Evolutionary conservation across 2,329 filamentous ascomycete genomes (phyloP).

Genomic region (Diaporthe eres): DNA sequence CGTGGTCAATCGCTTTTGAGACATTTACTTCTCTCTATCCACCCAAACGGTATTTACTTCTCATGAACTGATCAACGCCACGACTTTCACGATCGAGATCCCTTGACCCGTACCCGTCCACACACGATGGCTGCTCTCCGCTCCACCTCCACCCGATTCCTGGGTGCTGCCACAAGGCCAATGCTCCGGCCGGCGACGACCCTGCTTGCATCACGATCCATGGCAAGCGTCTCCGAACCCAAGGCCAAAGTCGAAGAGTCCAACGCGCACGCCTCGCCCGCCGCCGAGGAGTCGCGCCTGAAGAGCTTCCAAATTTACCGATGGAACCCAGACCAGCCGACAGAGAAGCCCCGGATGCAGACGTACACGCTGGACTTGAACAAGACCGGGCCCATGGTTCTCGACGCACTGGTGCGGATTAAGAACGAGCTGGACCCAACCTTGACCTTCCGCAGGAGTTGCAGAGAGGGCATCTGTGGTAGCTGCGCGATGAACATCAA

Average conservation of each 20-base stretch:
- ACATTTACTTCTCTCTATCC: background rate
- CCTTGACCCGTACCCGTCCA: slow-evolving; percentile 24
- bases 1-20: background rate
- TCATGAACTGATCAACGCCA: slow-evolving; percentile 21
- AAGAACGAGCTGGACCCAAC: slow-evolving; percentile 99
- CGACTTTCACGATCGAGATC: slow-evolving; percentile 7
- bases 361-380: slow-evolving; percentile 95
- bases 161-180: slow-evolving; percentile 62
- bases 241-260: slow-evolving; percentile 40
- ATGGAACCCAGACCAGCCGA: slow-evolving; percentile 95
- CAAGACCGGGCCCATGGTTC: slow-evolving; percentile 99
- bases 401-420: slow-evolving; percentile 96
- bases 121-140: slow-evolving; percentile 73
- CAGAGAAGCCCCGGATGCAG: slow-evolving; percentile 96
- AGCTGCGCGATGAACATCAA: slow-evolving; percentile 99
- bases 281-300: slow-evolving; percentile 75
- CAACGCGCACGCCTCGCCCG: slow-evolving; percentile 53
- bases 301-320: slow-evolving; percentile 99
- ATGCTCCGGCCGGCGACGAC: slow-evolving; percentile 55
- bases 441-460: slow-evolving; percentile 94
- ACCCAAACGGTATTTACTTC: background rate
- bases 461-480: slow-evolving; percentile 97
- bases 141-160: slow-evolving; percentile 67
- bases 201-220: slow-evolving; percentile 60
- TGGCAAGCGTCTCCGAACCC: slow-evolving; percentile 71